Evolutionary conservation across 2,329 filamentous ascomycete genomes (phyloP).

Genomic region (Aureobasidium namibiae): DNA sequence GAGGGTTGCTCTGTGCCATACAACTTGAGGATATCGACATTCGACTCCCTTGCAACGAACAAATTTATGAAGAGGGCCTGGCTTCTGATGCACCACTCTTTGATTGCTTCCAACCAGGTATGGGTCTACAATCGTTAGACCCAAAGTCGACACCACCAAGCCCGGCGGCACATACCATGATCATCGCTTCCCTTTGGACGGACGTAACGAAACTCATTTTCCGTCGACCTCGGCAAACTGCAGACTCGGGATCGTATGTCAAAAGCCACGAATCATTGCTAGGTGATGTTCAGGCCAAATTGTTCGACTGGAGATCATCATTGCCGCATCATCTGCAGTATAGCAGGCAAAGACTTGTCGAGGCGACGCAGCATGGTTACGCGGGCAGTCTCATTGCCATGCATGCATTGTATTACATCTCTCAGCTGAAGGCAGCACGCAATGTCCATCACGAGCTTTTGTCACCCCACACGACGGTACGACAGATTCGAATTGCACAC

Average conservation of each 20-base stretch:
- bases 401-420: conserved; percentile 59
- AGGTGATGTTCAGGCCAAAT: conserved; percentile 40
- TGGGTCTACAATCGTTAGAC: not conserved
- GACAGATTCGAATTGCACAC: conserved; percentile 42
- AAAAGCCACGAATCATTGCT: conserved; percentile 45
- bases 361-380: conserved; percentile 45
- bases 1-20: conserved; percentile 45
- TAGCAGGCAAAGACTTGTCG: conserved; percentile 49
- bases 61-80: conserved; percentile 53
- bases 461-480: conserved; percentile 32
- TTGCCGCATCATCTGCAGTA: conserved; percentile 50
- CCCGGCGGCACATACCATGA: conserved; percentile 10
- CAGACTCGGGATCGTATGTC: conserved; percentile 33
- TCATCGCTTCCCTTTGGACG: conserved; percentile 52
- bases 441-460: conserved; percentile 43
- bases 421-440: conserved; percentile 57
- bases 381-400: conserved; percentile 54
- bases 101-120: conserved; percentile 26
- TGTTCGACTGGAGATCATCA: conserved; percentile 51
- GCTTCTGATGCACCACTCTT: conserved; percentile 54
- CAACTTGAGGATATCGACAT: conserved; percentile 59
- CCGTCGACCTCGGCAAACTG: conserved; percentile 38
- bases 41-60: conserved; percentile 54
- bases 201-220: conserved; percentile 55
- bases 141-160: not conserved